Base-by-base conservation (phyloP, 2,329 filamentous ascomycete species). In the Fusarium poae region DNA sequence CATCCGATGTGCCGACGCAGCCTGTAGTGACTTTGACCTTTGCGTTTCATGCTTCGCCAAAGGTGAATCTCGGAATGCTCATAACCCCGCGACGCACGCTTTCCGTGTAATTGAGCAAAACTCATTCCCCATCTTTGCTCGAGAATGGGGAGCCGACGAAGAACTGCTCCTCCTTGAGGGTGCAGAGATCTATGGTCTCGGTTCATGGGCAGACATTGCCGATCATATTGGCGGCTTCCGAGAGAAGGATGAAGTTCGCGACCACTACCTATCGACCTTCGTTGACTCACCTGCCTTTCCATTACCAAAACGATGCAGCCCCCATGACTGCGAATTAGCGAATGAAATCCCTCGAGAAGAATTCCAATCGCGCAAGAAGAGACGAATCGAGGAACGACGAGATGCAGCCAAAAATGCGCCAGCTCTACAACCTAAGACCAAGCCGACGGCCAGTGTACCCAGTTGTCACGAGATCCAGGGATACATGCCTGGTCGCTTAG, bases 41-140 rank as follows among this genome's bases (percentile, higher is more conserved):
- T 99, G 96, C 78, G 96, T 99, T 37, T 91, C 93, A 55, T 99
- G 96, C 81, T 99, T 99, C 79, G 87, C 93, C 34, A 90, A 91
- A 70, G 95, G 93, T 68, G 88, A 93, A 74, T 85, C 87, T 45
- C 93, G 92, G 67, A 92, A 93, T 73, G 90, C 92, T 57, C 96
- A 99, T 79, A 90, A 97, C 71, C 95, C 96, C 10, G 86, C 89
- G 7, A 92, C 92, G 15, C 96, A 99, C 80, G 85, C 93, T 16
- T 99, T 91, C 79, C 91, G 93, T 67, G 96, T 99, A 34, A 97
- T 99, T 70, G 96, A 99, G 79, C 96, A 98, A 76, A 97, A 99
- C 77, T 97, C 95, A 0, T 97, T 99, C 50, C 96, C 96, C 1
- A 98, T 99, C 61, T 99, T 97, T 75, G 91, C 94, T 71, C 87